Percentiles rank a stretch among this genome's conserved stretches.
These are phyloP conservation scores for Ophiognomonia clavigignenti-juglandacearum DNA, from an alignment of 2,329 filamentous ascomycete species.

Conservation along the genomic window DNA sequence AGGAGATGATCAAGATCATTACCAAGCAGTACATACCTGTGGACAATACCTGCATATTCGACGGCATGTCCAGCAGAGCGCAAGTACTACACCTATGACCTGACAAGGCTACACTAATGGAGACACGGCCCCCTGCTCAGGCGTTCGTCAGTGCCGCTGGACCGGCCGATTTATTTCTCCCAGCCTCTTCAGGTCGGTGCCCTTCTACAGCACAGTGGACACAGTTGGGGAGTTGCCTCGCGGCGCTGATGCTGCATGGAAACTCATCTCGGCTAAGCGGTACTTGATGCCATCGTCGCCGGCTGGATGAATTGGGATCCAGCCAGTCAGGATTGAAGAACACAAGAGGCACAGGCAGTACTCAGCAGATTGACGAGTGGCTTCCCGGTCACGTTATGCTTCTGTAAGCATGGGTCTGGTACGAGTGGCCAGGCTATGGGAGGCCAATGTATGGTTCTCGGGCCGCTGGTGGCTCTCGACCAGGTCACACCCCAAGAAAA, in stretches of 20 bases:
- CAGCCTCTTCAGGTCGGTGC: not conserved
- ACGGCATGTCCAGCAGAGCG: constrained; percentile 60
- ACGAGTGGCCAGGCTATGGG: not conserved
- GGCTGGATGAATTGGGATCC: not conserved
- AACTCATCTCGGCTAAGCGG: no score
- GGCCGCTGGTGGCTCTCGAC: constrained; percentile 5
- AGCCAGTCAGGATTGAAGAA: not conserved
- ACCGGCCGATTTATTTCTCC: not conserved
- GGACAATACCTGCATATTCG: constrained; percentile 67
- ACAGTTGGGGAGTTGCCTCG: no score
- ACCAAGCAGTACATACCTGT: constrained; percentile 69
- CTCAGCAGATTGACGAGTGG: not conserved
- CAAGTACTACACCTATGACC: constrained; percentile 51
- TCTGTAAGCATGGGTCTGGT: not conserved
- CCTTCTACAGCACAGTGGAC: not conserved
- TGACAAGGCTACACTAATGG: constrained; percentile 9
- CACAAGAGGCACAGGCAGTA: no score
- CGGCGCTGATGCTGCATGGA: no score
- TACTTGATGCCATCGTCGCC: not conserved
- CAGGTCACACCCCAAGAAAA: constrained; percentile 5
- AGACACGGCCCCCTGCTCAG: not conserved
- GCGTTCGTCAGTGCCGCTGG: not conserved
- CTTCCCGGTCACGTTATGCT: not conserved
- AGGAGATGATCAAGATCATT: constrained; percentile 90
- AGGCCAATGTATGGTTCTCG: constrained; percentile 8